phyloP scores from a whole-genome alignment of 352 stramenopile species.

The Aphanomyces cochlioides region DNA sequence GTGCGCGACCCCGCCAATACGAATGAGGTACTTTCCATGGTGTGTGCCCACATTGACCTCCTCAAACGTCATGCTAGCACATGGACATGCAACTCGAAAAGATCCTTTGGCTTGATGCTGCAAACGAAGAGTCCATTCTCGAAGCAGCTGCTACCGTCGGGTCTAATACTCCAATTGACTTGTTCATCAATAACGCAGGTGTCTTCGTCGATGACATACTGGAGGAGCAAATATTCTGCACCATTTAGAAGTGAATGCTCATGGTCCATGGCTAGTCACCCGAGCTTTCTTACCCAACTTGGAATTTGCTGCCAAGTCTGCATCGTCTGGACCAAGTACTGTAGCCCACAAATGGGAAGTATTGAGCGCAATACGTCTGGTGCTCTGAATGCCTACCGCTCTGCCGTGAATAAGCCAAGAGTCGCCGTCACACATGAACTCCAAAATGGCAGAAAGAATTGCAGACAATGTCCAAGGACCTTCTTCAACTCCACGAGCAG shows the following conservation, averaged over 20 bases:
- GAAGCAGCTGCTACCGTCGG: background rate
- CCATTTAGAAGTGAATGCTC: conserved; percentile 61
- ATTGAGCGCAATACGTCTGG: conserved; percentile 33
- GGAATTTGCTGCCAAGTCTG: conserved; percentile 33
- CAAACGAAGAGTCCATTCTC: conserved; percentile 16
- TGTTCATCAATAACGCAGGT: conserved; percentile 63
- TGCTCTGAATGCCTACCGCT: conserved; percentile 51
- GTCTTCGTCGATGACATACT: conserved; percentile 37
- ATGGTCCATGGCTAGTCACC: conserved; percentile 61
- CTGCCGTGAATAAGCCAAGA: too few species aligned
- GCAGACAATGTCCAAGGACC: too few species aligned
- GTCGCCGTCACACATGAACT: too few species aligned
- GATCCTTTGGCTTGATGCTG: conserved; percentile 12
- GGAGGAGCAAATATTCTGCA: conserved; percentile 45
- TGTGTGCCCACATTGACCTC: background rate
- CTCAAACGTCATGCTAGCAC: conserved; percentile 21
- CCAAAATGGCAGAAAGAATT: too few species aligned
- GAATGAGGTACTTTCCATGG: conserved; percentile 8
- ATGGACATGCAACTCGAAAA: conserved; percentile 17
- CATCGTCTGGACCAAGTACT: conserved; percentile 36
- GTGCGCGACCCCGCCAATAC: conserved; percentile 23
- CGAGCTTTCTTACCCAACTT: conserved; percentile 46
- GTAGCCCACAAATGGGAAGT: conserved; percentile 38
- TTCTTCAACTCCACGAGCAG: too few species aligned
- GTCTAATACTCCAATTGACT: conserved; percentile 41